Conservation (phyloP, 108 stramenopile genomes). For the Parietichytrium sp. region DNA sequence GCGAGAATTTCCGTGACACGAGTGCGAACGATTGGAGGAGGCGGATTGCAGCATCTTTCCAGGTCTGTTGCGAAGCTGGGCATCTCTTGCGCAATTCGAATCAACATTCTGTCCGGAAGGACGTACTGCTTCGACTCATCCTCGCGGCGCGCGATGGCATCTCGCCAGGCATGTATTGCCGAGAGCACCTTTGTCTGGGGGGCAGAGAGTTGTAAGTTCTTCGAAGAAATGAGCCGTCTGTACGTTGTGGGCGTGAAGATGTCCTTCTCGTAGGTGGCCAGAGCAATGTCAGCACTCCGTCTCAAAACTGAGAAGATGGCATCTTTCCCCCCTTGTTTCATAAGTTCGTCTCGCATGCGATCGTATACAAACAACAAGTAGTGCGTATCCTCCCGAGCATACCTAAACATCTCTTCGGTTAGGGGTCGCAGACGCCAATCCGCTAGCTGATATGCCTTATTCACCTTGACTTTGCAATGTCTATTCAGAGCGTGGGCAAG, state of each 20-base stretch:
- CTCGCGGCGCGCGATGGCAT: constrained; percentile 6
- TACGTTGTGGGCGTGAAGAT: not conserved
- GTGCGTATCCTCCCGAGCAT: constrained; percentile 86
- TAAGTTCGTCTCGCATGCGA: constrained; percentile 49
- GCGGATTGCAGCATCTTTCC: constrained; percentile 15
- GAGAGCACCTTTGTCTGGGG: not conserved
- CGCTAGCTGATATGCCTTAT: constrained; percentile 87
- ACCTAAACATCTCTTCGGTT: constrained; percentile 73
- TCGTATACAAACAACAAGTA: constrained; percentile 88
- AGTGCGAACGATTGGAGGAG: constrained; percentile 5
- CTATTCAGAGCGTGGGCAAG: constrained; percentile 77
- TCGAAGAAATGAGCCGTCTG: not conserved
- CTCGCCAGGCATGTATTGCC: constrained; percentile 5
- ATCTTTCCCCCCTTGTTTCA: constrained; percentile 15
- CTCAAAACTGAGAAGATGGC: not conserved
- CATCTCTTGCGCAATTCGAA: constrained; percentile 33
- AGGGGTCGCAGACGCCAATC: constrained; percentile 96
- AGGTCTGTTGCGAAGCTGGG: not conserved
- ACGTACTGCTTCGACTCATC: constrained; percentile 28
- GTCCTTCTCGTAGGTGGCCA: constrained; percentile 5
- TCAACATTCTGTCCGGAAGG: constrained; percentile 15
- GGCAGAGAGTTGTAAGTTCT: not conserved
- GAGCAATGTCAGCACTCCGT: not conserved
- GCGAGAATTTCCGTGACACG: constrained; percentile 33
- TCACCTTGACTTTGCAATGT: constrained; percentile 71